Base-by-base conservation (phyloP, 139 green algal genomes). In the Picochlorum sp. region DNA sequence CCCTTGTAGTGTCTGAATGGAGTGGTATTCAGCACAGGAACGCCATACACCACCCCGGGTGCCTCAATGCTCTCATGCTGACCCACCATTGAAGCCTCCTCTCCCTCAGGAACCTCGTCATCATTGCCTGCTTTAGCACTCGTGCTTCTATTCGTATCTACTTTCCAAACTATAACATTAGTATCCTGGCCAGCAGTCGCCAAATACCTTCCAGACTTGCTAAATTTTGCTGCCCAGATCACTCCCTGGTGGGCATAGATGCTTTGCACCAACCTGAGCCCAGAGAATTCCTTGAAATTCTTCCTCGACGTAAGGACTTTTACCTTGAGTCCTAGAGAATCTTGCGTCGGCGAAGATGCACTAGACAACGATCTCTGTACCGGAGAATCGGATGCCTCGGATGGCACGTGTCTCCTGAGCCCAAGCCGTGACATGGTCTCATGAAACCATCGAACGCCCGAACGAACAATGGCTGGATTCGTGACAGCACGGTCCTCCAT, bases 131-230 rank as follows among this genome's bases (percentile, higher is more conserved):
- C 7, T 0, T 21, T 31, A 5, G 13, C 30, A 10, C 44, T 31
- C 51, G 7, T 37, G 13, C 14, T 24, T 13, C 70, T 31, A 7
- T 72, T 34, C 3, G 57, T 28, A 3, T 65, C 31, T 16, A 88
- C 78, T 66, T 87, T 73, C 87, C 88, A 94, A 50, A 94, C 68
- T 1, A 76, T 37, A 26, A 95, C 70, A 3, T 90, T 59, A 8
- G 68, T 68, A 65, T 98, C 92, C 61, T 96, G 88, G 3, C 92
- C 92, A 4, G 76, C 90, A 18, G 75, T 87, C 1, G 91, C 92
- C 47, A 97, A 70, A 71, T 88, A 89, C 4, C 63, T 71, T 2
- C 86, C 84, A 30, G 89, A 81, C 3, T 57, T 49, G 60, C 51
- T 83, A 68, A 96, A 92, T 57, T 80, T 75, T 54, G 87, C 70